Percentiles rank a stretch among this genome's conserved stretches.
Conservation (phyloP, 179 eudicot genomes). For the Silene vulgaris region DNA sequence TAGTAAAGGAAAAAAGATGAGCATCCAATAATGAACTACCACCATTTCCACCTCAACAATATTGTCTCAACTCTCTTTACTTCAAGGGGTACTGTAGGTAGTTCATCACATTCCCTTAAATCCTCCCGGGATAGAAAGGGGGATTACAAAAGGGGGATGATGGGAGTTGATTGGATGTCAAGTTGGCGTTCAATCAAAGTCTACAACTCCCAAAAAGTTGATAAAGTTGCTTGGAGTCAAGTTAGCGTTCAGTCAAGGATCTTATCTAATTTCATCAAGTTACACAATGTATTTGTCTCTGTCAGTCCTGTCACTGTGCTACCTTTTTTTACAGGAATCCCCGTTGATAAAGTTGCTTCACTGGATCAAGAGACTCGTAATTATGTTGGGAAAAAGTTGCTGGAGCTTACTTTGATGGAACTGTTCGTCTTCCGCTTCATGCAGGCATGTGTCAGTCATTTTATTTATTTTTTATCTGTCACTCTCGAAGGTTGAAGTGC, state of each 20-base stretch:
- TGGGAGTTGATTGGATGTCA: no score
- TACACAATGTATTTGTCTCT: background rate
- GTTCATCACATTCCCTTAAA: no score
- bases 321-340: constrained; percentile 49
- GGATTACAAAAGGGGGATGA: no score
- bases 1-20: no score
- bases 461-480: background rate
- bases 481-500: background rate
- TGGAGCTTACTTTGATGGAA: constrained; percentile 86
- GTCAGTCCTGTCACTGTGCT: background rate
- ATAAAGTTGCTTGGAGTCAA: no score
- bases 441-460: constrained; percentile 50
- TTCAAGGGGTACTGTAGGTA: no score
- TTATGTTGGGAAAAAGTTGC: constrained; percentile 71
- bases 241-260: background rate
- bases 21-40: no score
- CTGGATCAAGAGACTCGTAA: constrained; percentile 82
- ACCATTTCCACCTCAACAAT: no score
- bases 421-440: constrained; percentile 82
- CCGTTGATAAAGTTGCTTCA: constrained; percentile 76
- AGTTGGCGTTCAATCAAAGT: background rate
- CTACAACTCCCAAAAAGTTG: background rate
- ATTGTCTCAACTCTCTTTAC: no score
- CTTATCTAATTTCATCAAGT: background rate
- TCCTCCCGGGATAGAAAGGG: no score